Conservation (phyloP, 2,329 filamentous ascomycete genomes). For the Cylindrodendrum hubeiense region DNA sequence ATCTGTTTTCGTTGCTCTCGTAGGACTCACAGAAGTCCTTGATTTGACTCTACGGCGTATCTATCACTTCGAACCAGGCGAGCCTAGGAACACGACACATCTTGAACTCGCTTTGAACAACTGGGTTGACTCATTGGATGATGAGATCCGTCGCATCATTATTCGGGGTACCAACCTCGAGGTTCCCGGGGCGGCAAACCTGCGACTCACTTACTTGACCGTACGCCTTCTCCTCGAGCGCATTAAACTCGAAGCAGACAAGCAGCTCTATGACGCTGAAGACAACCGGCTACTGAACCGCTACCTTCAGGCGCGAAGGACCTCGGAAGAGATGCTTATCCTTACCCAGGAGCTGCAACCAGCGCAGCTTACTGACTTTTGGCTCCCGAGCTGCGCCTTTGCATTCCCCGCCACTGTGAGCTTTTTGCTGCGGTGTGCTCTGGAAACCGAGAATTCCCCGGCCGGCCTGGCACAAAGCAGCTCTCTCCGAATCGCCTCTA, state of each 20-base stretch:
- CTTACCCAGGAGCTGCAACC: constrained; percentile 60
- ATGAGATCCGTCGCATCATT: constrained; percentile 54
- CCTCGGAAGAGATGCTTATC: constrained; percentile 62
- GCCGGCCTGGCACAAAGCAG: constrained; percentile 50
- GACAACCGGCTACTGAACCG: constrained; percentile 44
- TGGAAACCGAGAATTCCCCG: constrained; percentile 56
- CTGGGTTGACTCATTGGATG: constrained; percentile 59
- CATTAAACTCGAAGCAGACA: constrained; percentile 59
- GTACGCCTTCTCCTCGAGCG: constrained; percentile 60
- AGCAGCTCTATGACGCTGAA: constrained; percentile 36
- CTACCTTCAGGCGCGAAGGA: constrained; percentile 57
- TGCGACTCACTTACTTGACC: constrained; percentile 64
- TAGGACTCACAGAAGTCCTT: constrained; percentile 56
- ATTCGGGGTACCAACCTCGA: constrained; percentile 56
- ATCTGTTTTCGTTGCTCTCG: constrained; percentile 59
- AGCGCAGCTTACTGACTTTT: constrained; percentile 61
- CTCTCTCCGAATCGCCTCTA: constrained; percentile 57
- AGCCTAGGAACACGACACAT: constrained; percentile 41
- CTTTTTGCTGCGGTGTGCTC: constrained; percentile 61
- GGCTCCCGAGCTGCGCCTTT: constrained; percentile 62
- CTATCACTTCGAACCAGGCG: constrained; percentile 49
- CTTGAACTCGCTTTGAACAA: constrained; percentile 55
- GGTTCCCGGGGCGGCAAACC: constrained; percentile 61
- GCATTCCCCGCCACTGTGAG: constrained; percentile 62
- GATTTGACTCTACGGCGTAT: constrained; percentile 49